phyloP scores from a whole-genome alignment of 371 early-diverging fungal genomes.

The Mortierella sp. region DNA sequence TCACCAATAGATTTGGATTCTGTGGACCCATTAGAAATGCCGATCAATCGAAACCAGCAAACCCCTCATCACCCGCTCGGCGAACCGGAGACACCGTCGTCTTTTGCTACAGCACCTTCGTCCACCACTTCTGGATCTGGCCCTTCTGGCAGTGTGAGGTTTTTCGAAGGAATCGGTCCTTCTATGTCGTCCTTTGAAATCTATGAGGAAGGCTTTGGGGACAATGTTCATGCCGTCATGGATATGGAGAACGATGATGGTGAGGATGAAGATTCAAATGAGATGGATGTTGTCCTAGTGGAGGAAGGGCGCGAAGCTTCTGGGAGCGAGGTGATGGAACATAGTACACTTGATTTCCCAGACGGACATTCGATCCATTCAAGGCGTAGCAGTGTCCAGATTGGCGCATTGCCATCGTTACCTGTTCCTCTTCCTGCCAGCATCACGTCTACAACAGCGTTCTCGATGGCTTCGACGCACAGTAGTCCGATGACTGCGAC shows the following conservation, averaged over 20 bases:
- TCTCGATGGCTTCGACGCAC: background rate
- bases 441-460: background rate
- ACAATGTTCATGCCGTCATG: background rate
- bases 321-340: conserved; percentile 47
- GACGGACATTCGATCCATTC: conserved; percentile 49
- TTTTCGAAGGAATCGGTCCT: background rate
- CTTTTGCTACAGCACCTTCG: background rate
- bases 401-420: background rate
- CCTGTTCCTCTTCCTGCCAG: background rate
- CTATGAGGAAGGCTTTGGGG: background rate
- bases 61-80: conserved; percentile 7
- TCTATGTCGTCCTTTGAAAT: background rate
- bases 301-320: conserved; percentile 48
- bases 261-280: conserved; percentile 17
- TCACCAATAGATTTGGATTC: conserved; percentile 39
- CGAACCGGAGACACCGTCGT: background rate
- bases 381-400: conserved; percentile 36
- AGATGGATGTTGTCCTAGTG: conserved; percentile 28
- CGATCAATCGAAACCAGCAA: background rate
- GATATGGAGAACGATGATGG: conserved; percentile 14
- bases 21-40: conserved; percentile 36
- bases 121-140: background rate
- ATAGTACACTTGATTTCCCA: conserved; percentile 35
- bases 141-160: background rate
- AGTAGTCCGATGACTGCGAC: background rate